Evolutionary conservation across 495 filamentous ascomycete genomes (phyloP).

Genomic region (Neurospora hispaniola): DNA sequence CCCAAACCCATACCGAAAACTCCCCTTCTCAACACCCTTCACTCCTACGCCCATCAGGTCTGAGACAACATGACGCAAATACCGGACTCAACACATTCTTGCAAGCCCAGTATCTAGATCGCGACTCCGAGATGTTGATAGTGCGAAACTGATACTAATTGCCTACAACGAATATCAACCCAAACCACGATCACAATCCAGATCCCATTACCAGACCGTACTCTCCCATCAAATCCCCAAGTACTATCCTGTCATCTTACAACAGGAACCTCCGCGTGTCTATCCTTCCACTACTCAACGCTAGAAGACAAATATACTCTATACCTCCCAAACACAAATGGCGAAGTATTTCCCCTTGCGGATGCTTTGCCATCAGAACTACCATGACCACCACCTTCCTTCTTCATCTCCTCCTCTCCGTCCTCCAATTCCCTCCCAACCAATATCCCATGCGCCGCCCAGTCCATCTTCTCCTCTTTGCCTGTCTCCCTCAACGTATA

Average conservation of each 20-base stretch:
- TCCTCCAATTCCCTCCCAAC: neutral
- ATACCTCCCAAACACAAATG: neutral
- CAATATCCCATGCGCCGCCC: constrained; percentile 16
- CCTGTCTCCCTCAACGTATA: constrained; percentile 11
- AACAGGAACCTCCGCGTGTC: neutral
- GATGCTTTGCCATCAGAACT: neutral
- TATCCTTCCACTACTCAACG: neutral
- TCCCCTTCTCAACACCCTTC: neutral
- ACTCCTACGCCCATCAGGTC: neutral
- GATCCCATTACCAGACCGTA: neutral
- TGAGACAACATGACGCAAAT: neutral
- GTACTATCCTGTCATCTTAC: neutral
- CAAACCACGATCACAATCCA: neutral
- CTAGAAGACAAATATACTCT: neutral
- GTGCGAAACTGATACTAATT: neutral
- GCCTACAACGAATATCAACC: neutral
- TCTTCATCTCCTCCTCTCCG: neutral
- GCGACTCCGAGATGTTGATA: neutral
- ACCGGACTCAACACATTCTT: neutral
- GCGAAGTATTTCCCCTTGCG: neutral
- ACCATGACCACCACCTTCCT: neutral
- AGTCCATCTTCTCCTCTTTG: constrained; percentile 3
- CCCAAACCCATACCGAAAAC: neutral
- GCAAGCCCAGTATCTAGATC: neutral
- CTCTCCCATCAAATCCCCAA: neutral